These are phyloP conservation scores for Arthrobotrys sphaeroides DNA, from an alignment of 2,329 filamentous ascomycete genomes.

Conservation along the genomic window DNA sequence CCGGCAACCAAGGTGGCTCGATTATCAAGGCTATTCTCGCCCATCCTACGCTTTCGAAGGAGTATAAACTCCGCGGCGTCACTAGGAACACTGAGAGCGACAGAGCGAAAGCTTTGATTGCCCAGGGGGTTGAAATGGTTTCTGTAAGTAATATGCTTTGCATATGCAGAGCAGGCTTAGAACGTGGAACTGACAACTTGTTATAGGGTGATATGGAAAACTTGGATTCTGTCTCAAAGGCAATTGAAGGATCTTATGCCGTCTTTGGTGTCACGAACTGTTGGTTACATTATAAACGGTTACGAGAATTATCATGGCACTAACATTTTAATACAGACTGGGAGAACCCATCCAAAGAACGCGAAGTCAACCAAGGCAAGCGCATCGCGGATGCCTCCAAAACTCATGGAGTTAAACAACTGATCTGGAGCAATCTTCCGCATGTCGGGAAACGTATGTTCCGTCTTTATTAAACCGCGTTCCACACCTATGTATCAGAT, in stretches of 20 bases:
- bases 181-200: not conserved
- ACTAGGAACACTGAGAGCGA: slow-evolving; percentile 64
- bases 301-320: not conserved
- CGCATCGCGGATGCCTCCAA: slow-evolving; percentile 65
- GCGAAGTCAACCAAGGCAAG: slow-evolving; percentile 63
- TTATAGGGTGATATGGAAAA: slow-evolving; percentile 63
- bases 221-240: slow-evolving; percentile 60
- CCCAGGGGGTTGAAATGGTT: slow-evolving; percentile 64
- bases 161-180: not conserved
- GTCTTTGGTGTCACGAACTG: slow-evolving; percentile 57
- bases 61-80: slow-evolving; percentile 64
- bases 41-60: slow-evolving; percentile 63
- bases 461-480: not conserved
- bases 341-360: slow-evolving; percentile 52
- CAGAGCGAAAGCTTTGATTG: slow-evolving; percentile 61
- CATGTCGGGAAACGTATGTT: slow-evolving; percentile 58
- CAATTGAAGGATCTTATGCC: slow-evolving; percentile 63
- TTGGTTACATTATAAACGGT: not conserved
- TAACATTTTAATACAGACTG: slow-evolving; percentile 38
- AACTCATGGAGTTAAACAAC: slow-evolving; percentile 59
- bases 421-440: slow-evolving; percentile 60
- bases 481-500: not conserved
- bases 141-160: slow-evolving; percentile 19
- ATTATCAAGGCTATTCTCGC: slow-evolving; percentile 64
- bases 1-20: slow-evolving; percentile 66